Base-by-base conservation (phyloP, 495 filamentous ascomycete genomes). In the Daldinia loculata region DNA sequence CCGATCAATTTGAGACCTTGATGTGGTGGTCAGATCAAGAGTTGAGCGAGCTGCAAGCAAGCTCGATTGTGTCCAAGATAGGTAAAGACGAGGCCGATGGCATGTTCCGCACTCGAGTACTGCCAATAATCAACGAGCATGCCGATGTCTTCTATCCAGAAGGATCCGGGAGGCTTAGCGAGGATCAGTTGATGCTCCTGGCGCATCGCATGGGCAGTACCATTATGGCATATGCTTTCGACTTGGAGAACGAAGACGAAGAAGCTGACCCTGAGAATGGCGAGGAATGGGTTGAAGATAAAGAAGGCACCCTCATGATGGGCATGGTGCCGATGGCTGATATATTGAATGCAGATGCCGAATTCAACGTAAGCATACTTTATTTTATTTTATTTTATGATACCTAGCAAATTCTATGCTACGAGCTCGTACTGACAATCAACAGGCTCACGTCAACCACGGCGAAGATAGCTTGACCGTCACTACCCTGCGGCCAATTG, bases 161-260 rank as follows among this genome's bases (percentile, higher is more conserved):
- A 12, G 80, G 81, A 27, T 75, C 82, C 56, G 74, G 71, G 45
- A 82, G 19, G 4, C 59, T 80, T 7, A 38, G 81, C 17, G 82
- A 87, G 52, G 80, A 84, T 19, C 78, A 85, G 26, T 78, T 94
- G 15, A 71, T 93, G 5, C 68, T 77, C 17, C 81, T 94, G 7
- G 88, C 89, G 34, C 93, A 97, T 77, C 84, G 85, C 9, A 92
- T 97, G 87, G 94, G 91, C 0, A 93, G 90, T 14, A 85, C 90
- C 15, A 95, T 97, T 48, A 97, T 98, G 94, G 91, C 93, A 4
- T 98, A 98, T 77, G 94, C 93, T 2, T 98, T 98, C 72, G 95
- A 97, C 67, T 84, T 98, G 0, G 84, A 85, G 11, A 80, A 82
- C 22, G 74, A 78, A 6, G 81, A 84, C 6, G 80, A 85, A 0